Evolutionary conservation across 2,329 filamentous ascomycete genomes (phyloP).

Genomic region (Paraconiothyrium brasiliense): DNA sequence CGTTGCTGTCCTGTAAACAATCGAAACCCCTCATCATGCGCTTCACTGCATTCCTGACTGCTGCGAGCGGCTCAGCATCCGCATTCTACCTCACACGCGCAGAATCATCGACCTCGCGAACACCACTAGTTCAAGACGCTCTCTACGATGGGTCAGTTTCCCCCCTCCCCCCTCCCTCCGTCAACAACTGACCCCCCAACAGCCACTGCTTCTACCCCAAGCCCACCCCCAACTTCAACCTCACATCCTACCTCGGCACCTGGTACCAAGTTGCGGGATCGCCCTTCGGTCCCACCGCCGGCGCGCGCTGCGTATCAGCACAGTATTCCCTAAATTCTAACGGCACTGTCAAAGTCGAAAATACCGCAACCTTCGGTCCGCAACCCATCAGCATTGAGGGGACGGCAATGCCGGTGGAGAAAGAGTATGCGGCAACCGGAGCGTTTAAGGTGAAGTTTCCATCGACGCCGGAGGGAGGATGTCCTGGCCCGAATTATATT

Average conservation of each 20-base stretch:
- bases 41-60: not conserved
- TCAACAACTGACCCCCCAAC: not conserved
- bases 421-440: conserved; percentile 32
- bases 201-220: conserved; percentile 38
- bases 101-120: not conserved
- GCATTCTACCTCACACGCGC: not conserved
- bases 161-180: not conserved
- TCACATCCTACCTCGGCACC: conserved; percentile 37
- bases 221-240: conserved; percentile 36
- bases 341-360: conserved; percentile 36
- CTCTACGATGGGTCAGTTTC: conserved; percentile 7
- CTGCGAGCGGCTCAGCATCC: not conserved
- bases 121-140: conserved; percentile 4
- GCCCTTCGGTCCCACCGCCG: conserved; percentile 37
- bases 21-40: not conserved
- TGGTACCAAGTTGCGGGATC: conserved; percentile 46
- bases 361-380: conserved; percentile 31
- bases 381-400: conserved; percentile 29
- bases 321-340: conserved; percentile 39
- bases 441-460: conserved; percentile 39
- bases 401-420: conserved; percentile 33
- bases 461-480: conserved; percentile 22
- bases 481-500: conserved; percentile 42
- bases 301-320: conserved; percentile 35
- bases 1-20: too few relatives aligned